phyloP scores from a whole-genome alignment of 2,329 filamentous ascomycete species.

The Falciphora oryzae region DNA sequence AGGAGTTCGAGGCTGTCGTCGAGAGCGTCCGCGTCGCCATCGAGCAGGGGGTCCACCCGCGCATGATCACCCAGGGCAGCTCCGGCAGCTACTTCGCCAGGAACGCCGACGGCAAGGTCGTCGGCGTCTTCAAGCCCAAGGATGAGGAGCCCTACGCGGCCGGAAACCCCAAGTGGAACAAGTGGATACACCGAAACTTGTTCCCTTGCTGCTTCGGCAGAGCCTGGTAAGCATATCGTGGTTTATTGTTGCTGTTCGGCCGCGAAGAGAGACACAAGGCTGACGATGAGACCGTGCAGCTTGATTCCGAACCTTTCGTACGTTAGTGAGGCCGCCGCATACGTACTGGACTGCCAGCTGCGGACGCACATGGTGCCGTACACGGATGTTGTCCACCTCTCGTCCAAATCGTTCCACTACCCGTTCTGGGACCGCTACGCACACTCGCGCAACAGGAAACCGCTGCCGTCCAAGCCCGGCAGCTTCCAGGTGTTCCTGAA shows the following conservation, averaged over 20 bases:
- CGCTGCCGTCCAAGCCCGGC: constrained; percentile 81
- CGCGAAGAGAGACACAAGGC: not conserved
- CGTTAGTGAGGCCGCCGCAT: constrained; percentile 94
- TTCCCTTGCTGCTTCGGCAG: constrained; percentile 97
- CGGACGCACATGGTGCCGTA: constrained; percentile 92
- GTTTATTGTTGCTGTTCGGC: not conserved
- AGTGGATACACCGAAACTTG: constrained; percentile 97
- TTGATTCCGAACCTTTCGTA: constrained; percentile 97
- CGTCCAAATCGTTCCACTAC: constrained; percentile 96
- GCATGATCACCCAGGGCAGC: constrained; percentile 94
- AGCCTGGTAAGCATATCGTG: constrained; percentile 57
- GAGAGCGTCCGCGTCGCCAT: constrained; percentile 90
- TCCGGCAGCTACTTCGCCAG: constrained; percentile 97
- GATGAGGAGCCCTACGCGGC: constrained; percentile 98
- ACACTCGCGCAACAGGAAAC: constrained; percentile 80
- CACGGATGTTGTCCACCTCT: constrained; percentile 88
- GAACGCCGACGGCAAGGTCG: constrained; percentile 85
- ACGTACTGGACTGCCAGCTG: constrained; percentile 85
- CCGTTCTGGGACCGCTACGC: constrained; percentile 93
- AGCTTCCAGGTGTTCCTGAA: constrained; percentile 98
- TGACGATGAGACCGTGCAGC: constrained; percentile 29
- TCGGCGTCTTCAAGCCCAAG: constrained; percentile 98
- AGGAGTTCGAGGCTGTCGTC: constrained; percentile 81
- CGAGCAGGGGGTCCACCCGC: constrained; percentile 83
- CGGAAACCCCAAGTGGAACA: constrained; percentile 98